Evolutionary conservation across 148 eudicot genomes (phyloP), one percentile per base, ranked within the genome.

Genomic region (Drosera capensis): DNA sequence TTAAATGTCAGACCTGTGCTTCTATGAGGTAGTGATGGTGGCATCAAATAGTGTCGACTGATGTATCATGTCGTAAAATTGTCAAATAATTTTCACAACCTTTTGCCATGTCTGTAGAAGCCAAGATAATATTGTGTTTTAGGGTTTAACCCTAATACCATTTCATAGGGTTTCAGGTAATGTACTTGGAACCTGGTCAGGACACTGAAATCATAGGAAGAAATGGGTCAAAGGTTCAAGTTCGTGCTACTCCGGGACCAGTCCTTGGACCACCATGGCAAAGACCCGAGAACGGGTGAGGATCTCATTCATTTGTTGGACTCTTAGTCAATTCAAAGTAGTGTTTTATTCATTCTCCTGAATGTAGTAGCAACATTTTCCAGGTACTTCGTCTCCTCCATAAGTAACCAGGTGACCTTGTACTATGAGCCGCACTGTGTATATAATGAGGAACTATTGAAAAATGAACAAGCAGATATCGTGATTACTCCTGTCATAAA

Each of bases 251-350:
- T 62, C 65, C 87, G 9, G 97, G 97, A 49, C 95, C 97, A 25
- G 76, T 90, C 65, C 70, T 90, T 21, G 97, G 97, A 46, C 97
- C 97, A 52, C 95, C 97, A 58, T 90, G 94, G 97, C 95, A 90
- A 62, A 87, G 95, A 14, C 97, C 97, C 45, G 97, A 90, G 64
- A 90, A 90, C 47, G 97, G 97, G 97, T 88, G 66, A 20, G 22
- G 36, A 34, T 0, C 13, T 34, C 31, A 28, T 28, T 34, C 6
- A 2, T 47, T 25, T 45, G 19, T 25, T 2, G 30, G 7, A 25
- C 42, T 37, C 38, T 26, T 24, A 40, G 18, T 40, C 20, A 37
- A 34, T 25, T 18, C 1, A 15, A 37, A 17, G 39, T 13, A 16
- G n/a, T 49, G 40, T 13, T 17, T 25, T 20, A 26, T 34, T 34